These are phyloP conservation scores for Mrakiaceae sp. DNA, from an alignment of 1,284 basidiomycete species.

Conservation along the genomic window DNA sequence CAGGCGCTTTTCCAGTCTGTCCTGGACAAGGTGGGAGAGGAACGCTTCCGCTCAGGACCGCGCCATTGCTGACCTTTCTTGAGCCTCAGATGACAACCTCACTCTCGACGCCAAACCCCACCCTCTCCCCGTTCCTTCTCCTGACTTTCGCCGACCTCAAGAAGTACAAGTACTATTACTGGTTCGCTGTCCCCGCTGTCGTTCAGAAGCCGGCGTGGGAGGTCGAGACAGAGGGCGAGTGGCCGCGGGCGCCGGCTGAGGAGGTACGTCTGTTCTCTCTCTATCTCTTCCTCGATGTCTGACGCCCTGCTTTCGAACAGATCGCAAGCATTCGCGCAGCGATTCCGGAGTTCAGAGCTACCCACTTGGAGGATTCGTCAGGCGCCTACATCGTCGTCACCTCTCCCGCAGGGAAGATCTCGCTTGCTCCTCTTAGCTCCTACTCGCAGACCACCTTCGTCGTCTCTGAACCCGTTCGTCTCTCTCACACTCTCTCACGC, in stretches of 20 bases:
- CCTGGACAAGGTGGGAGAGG: slow-evolving; percentile 46
- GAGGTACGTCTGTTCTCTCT: neutral
- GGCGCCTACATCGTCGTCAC: too few species aligned
- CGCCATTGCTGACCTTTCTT: slow-evolving; percentile 9
- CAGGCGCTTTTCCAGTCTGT: slow-evolving; percentile 62
- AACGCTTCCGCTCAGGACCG: slow-evolving; percentile 10
- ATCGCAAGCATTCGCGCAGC: too few species aligned
- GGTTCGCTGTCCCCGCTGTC: slow-evolving; percentile 93
- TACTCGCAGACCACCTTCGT: too few species aligned
- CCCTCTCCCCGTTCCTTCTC: slow-evolving; percentile 67
- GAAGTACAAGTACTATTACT: slow-evolving; percentile 95
- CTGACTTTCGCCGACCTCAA: slow-evolving; percentile 95
- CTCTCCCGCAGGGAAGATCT: too few species aligned
- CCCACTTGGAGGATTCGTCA: too few species aligned
- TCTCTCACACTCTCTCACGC: too few species aligned
- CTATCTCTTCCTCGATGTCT: too few species aligned
- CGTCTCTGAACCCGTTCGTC: too few species aligned
- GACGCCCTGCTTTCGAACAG: too few species aligned
- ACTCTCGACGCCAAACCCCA: slow-evolving; percentile 23
- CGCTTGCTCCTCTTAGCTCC: too few species aligned
- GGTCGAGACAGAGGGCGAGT: slow-evolving; percentile 38
- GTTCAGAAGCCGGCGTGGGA: slow-evolving; percentile 79
- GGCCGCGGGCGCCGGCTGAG: neutral
- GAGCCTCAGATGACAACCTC: slow-evolving; percentile 22
- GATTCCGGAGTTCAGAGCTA: too few species aligned